Percentiles rank a stretch among this genome's conserved stretches.
These are phyloP conservation scores for Bipolaris cookei DNA, from an alignment of 2,329 filamentous ascomycete species.

Conservation along the genomic window DNA sequence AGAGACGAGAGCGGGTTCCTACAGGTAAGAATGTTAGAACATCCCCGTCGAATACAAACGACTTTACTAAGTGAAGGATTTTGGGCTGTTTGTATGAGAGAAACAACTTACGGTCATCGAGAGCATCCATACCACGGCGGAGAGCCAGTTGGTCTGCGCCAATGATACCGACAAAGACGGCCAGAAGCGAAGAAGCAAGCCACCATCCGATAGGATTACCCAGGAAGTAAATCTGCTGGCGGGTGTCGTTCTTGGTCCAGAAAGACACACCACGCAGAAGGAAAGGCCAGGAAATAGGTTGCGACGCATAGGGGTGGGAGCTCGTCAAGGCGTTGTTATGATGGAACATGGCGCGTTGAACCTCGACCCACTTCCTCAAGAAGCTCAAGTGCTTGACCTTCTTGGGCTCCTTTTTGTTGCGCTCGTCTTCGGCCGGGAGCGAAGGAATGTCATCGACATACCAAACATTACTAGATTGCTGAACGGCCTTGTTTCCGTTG, in stretches of 20 bases:
- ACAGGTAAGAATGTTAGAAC: constrained; percentile 17
- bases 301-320: constrained; percentile 93
- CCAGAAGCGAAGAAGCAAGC: constrained; percentile 88
- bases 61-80: constrained; percentile 5
- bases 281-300: constrained; percentile 98
- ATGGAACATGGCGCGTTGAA: constrained; percentile 98
- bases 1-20: constrained; percentile 90
- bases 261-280: constrained; percentile 96
- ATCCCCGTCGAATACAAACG: constrained; percentile 11
- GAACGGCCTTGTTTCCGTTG: constrained; percentile 97
- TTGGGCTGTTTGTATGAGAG: constrained; percentile 4
- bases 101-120: constrained; percentile 82
- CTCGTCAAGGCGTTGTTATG: constrained; percentile 98
- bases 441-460: constrained; percentile 90
- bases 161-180: constrained; percentile 90
- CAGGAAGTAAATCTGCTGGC: constrained; percentile 97
- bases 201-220: constrained; percentile 98
- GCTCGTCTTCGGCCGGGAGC: constrained; percentile 71
- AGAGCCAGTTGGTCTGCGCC: constrained; percentile 92
- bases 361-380: constrained; percentile 91
- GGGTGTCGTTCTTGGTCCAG: constrained; percentile 96
- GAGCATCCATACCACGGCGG: constrained; percentile 87
- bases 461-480: constrained; percentile 92
- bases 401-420: constrained; percentile 75
- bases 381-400: constrained; percentile 87